A percentile compares a stretch with the other conserved stretches of the same genome.
Evolutionary conservation across 2,329 filamentous ascomycete species (phyloP).

Genomic region (Cyphellophora europaea): DNA sequence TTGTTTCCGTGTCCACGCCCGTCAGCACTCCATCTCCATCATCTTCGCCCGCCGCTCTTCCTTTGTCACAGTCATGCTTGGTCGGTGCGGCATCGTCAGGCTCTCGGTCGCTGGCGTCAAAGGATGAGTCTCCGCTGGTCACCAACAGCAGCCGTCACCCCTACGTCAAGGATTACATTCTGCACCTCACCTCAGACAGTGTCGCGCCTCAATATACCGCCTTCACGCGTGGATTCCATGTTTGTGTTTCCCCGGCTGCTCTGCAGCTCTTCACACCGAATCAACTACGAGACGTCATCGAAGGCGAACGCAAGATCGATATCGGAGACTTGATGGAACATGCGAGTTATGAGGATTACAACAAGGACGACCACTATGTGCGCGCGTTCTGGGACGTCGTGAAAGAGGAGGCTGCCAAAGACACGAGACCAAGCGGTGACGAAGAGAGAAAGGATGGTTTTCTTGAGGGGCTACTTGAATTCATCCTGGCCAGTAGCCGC

Average conservation of each 20-base stretch:
- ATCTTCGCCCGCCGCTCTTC: no score
- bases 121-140: constrained; percentile 58
- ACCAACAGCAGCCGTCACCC: constrained; percentile 68
- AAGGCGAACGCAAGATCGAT: constrained; percentile 76
- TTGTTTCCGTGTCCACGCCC: constrained; percentile 11
- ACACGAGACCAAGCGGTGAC: no score
- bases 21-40: constrained; percentile 4
- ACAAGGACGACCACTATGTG: constrained; percentile 58
- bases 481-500: constrained; percentile 87
- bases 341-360: constrained; percentile 70
- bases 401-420: constrained; percentile 57
- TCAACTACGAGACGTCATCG: constrained; percentile 67
- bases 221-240: constrained; percentile 71
- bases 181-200: constrained; percentile 70
- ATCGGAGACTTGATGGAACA: constrained; percentile 61
- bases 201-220: constrained; percentile 68
- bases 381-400: constrained; percentile 79
- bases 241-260: constrained; percentile 61
- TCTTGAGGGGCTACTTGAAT: constrained; percentile 64
- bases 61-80: no score
- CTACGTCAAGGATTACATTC: constrained; percentile 78
- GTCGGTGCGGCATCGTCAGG: constrained; percentile 4
- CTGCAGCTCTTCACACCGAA: constrained; percentile 62
- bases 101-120: constrained; percentile 23
- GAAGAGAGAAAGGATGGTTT: no score